Evolutionary conservation across 2,329 filamentous ascomycete species (phyloP), one percentile per base, ranked within the genome.

Genomic region (Pezicula rhizophila): DNA sequence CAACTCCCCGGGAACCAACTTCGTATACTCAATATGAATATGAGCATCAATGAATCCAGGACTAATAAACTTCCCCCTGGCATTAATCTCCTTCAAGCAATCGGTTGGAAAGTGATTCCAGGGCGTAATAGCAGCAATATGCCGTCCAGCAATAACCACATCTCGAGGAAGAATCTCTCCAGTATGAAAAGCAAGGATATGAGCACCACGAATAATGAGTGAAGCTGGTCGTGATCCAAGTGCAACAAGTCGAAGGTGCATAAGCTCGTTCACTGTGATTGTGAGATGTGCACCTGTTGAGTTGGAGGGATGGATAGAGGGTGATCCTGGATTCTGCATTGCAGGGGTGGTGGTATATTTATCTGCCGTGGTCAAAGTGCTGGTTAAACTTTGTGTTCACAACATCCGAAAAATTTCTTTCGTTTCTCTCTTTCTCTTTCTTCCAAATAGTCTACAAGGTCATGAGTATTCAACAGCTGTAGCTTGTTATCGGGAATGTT

Each of bases 11-110:
- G 57, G 53, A 12, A 56, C 44, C 15, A 59, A 47, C 33, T 58
- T 59, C 3, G 55, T 57, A 41, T 58, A 59, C 38, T 57, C 57
- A 15, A 58, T 46, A 50, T 58, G 56, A n/a, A 58, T 55, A 42
- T 58, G 56, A n/a, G 54, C 46, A 42, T 57, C 54, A 39, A 59
- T 58, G 42, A 58, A 58, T 1, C 56, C 40, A 11, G 56, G 57
- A 26, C 45, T 51, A n/a, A 57, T 26, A 28, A 46, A 58, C n/a
- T 54, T 52, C 4, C 56, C 56, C 8, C 14, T 43, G 10, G 55
- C 55, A 45, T 57, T 45, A 17, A 59, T 50, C 31, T 55, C 54
- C 14, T 50, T 45, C 15, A 18, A 37, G 7, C 35, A 49, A 51
- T 42, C 20, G 0, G 14, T 15, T 7, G 50, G 50, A 34, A 57